Evolutionary conservation across 2,329 filamentous ascomycete species (phyloP), one percentile per base, ranked within the genome.

Genomic region (Phialemonium atrogriseum): DNA sequence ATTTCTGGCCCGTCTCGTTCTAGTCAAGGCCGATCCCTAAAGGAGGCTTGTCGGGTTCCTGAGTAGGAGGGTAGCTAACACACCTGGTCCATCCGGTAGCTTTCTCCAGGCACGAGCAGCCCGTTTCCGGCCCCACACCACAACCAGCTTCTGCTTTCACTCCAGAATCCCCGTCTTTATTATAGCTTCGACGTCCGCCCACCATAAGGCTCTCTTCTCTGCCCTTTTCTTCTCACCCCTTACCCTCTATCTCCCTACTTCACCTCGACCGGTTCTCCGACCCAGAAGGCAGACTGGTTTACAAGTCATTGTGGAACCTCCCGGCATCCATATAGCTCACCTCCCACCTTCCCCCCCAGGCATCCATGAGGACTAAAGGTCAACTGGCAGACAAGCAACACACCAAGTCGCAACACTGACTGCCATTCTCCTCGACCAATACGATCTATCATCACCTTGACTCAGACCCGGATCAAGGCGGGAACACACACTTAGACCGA

Each of bases 401-500:
- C 21, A 30, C 14, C 32, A 36, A 16, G 35, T 39, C 17, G 27
- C 33, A 22, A 31, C 37, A 11, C 28, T 42, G 34, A 36, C 42
- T 32, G 39, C 41, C 27, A 42, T 24, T 5, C 28, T 43, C 19
- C 35, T 41, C 32, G 39, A 43, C 26, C 38, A 36, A 24, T 36
- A 44, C 15, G n/a, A n/a, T n/a, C n/a, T n/a, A n/a, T n/a, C n/a
- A n/a, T n/a, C 35, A 42, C 25, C 22, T 40, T 11, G 29, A 13
- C 34, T 36, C 38, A 26, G 42, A 43, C 32, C 36, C 36, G 20
- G 38, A 46, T 30, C 27, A 34, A 30, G 33, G 26, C 34, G 34
- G 25, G 29, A 29, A 32, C 31, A 40, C 20, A 24, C 28, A 40
- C 15, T 30, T 41, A 24, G 26, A 36, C 29, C 44, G 41, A 27